Evolutionary conservation across 805 yeast species (phyloP).

Genomic region (Blastobotrys chiropterorum): DNA sequence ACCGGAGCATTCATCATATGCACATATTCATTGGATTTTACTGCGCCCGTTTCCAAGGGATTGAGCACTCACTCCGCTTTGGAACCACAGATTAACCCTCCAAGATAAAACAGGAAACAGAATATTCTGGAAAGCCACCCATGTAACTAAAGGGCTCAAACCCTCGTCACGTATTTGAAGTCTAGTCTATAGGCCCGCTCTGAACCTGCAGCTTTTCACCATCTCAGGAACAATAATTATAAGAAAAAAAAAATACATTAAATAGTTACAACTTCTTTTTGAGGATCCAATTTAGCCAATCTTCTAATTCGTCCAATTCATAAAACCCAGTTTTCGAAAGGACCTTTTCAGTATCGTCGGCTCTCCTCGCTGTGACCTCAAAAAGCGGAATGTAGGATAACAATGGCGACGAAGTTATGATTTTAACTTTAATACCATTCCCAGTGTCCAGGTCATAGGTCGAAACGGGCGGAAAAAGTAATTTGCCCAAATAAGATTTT

Average conservation of each 20-base stretch:
- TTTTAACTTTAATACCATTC: conserved; percentile 12
- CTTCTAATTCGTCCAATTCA: conserved; percentile 31
- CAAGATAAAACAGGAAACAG: too few species aligned
- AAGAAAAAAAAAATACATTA: not conserved
- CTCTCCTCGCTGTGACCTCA: conserved; percentile 14
- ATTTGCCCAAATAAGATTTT: conserved; percentile 17
- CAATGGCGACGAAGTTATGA: conserved; percentile 21
- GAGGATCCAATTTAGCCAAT: conserved; percentile 31
- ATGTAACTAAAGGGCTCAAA: too few species aligned
- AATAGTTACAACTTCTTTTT: conserved; percentile 5
- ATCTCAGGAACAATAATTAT: too few species aligned
- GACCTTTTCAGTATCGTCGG: conserved; percentile 4
- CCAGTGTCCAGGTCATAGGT: conserved; percentile 8
- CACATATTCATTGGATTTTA: too few species aligned
- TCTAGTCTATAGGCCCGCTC: too few species aligned
- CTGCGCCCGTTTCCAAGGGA: too few species aligned
- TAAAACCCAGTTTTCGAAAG: conserved; percentile 24
- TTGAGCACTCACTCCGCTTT: too few species aligned
- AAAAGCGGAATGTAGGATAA: conserved; percentile 22
- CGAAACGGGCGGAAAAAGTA: conserved; percentile 21
- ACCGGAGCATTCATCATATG: too few species aligned
- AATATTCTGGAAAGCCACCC: too few species aligned
- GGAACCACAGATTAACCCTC: too few species aligned
- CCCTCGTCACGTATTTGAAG: too few species aligned
- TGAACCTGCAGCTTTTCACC: too few species aligned